phyloP scores from a whole-genome alignment of 371 early-diverging fungal species.

The Circinella umbellata region DNA sequence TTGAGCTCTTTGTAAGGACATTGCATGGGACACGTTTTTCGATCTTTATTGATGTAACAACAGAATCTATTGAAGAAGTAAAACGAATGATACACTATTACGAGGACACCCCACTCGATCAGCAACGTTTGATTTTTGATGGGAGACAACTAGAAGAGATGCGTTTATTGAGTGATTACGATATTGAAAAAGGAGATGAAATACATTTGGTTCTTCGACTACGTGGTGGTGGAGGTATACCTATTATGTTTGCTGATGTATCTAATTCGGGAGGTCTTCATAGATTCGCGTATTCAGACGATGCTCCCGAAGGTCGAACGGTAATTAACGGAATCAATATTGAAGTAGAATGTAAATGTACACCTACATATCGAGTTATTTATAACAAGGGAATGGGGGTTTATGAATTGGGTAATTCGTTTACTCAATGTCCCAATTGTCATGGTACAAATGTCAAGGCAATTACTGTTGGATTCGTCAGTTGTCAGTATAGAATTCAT shows the following conservation, averaged over 20 bases:
- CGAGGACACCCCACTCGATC: constrained; percentile 90
- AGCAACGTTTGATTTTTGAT: constrained; percentile 98
- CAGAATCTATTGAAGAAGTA: constrained; percentile 75
- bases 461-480: background rate
- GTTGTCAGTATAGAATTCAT: constrained; percentile 6
- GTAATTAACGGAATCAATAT: background rate
- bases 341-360: constrained; percentile 2
- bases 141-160: constrained; percentile 96
- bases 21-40: too few species aligned
- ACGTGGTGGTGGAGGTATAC: constrained; percentile 77
- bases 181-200: constrained; percentile 91
- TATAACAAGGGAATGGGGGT: background rate
- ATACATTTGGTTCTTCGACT: constrained; percentile 94
- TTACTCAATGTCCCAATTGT: background rate
- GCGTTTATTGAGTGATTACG: constrained; percentile 77
- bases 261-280: background rate
- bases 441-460: background rate
- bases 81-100: constrained; percentile 48
- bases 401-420: background rate
- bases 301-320: background rate
- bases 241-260: constrained; percentile 46
- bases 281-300: background rate
- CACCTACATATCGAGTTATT: background rate
- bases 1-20: background rate
- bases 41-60: constrained; percentile 37